These are phyloP conservation scores for Aurantiochytrium sp. DNA, from an alignment of 108 stramenopile genomes.

Conservation along the genomic window DNA sequence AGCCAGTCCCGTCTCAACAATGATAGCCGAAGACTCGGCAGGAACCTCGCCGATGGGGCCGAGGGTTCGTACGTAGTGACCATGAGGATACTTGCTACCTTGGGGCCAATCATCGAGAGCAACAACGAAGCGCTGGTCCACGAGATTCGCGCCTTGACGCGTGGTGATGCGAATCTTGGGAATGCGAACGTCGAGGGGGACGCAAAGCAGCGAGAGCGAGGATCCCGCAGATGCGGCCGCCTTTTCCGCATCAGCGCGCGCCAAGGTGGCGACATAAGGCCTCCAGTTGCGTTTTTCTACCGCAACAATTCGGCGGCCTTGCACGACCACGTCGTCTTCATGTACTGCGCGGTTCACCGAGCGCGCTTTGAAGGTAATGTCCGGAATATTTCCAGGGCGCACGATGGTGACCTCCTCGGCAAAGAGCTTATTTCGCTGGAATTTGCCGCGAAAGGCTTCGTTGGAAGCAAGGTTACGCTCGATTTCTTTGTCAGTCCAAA, in stretches of 20 bases:
- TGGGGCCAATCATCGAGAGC: constrained; percentile 83
- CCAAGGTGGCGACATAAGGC: neutral
- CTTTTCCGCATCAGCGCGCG: neutral
- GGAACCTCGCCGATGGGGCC: constrained; percentile 79
- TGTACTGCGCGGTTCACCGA: neutral
- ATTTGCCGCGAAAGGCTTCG: neutral
- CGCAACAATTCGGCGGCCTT: neutral
- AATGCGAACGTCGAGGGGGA: constrained; percentile 69
- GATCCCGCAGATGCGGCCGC: neutral
- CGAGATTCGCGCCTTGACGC: constrained; percentile 61
- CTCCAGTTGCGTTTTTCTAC: neutral
- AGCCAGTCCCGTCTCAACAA: neutral
- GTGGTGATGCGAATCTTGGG: constrained; percentile 72
- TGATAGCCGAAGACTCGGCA: constrained; percentile 59
- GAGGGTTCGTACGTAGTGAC: constrained; percentile 78
- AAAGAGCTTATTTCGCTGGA: neutral
- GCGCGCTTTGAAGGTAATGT: neutral
- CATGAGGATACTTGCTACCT: constrained; percentile 71
- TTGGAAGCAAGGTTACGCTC: neutral
- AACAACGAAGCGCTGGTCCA: constrained; percentile 67
- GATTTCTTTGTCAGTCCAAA: neutral
- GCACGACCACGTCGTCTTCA: neutral
- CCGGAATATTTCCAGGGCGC: neutral
- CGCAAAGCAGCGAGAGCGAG: neutral
- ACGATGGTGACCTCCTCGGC: neutral